Conservation (phyloP, 192 early-diverging fungal genomes). For the Paraglomus occultum region DNA sequence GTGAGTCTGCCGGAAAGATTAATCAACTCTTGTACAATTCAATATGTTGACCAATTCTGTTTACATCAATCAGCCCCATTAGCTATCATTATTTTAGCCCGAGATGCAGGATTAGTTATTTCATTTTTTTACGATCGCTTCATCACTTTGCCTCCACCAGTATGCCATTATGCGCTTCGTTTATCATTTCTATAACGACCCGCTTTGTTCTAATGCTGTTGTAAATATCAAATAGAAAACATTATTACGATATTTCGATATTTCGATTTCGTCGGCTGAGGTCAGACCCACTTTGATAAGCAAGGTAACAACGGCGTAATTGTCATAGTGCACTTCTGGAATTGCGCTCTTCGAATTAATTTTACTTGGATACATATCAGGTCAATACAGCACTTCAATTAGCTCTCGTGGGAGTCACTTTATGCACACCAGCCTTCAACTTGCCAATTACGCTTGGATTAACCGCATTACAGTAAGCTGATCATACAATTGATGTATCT, state of each 20-base stretch:
- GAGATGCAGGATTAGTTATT: conserved; percentile 79
- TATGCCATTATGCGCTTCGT: conserved; percentile 33
- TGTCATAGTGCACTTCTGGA: background rate
- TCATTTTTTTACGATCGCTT: conserved; percentile 84
- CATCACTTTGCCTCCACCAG: conserved; percentile 80
- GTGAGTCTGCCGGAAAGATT: conserved; percentile 36
- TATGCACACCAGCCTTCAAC: conserved; percentile 73
- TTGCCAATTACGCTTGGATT: conserved; percentile 53
- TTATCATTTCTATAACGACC: background rate
- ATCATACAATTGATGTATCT: background rate
- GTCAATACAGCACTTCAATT: conserved; percentile 89
- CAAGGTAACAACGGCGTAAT: conserved; percentile 52
- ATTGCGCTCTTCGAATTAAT: conserved; percentile 24
- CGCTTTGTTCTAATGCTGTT: background rate
- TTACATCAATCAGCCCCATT: conserved; percentile 50
- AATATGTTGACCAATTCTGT: conserved; percentile 21
- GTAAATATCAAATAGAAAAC: conserved; percentile 62
- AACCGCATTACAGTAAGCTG: conserved; percentile 61
- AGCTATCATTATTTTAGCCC: conserved; percentile 78
- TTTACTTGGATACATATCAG: conserved; percentile 13
- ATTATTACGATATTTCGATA: conserved; percentile 78
- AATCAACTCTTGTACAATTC: background rate
- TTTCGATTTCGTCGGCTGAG: conserved; percentile 88
- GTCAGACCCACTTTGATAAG: conserved; percentile 85
- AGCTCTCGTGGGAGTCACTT: conserved; percentile 68